phyloP scores from a whole-genome alignment of 1,139 yeast genomes.

The Protomyces arabidopsidicola region DNA sequence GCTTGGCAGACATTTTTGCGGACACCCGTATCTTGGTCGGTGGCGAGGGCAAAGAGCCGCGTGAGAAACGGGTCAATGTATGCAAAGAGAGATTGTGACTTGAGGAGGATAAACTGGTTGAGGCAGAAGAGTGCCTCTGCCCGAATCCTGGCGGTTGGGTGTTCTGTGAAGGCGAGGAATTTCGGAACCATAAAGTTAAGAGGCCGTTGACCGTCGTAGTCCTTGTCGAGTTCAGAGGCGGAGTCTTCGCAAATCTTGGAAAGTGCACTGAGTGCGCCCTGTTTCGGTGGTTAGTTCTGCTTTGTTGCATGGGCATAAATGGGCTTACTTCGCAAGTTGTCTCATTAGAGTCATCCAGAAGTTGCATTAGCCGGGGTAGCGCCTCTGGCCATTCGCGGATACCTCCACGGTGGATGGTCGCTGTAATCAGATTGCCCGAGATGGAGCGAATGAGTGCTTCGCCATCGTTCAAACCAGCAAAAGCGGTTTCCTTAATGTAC shows the following conservation, averaged over 20 bases:
- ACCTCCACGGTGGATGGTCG: constrained; percentile 71
- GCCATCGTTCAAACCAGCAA: constrained; percentile 61
- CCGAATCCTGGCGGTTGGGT: constrained; percentile 50
- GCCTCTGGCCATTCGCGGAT: constrained; percentile 69
- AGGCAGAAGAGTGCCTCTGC: constrained; percentile 66
- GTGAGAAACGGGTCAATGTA: constrained; percentile 62
- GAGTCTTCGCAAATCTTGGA: constrained; percentile 87
- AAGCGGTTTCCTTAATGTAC: constrained; percentile 58
- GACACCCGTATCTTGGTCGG: constrained; percentile 56
- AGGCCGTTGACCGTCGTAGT: constrained; percentile 63
- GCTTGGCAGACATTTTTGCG: constrained; percentile 74
- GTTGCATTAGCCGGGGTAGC: constrained; percentile 59
- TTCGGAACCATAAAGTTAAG: constrained; percentile 62
- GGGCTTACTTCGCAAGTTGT: constrained; percentile 30
- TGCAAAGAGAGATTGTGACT: constrained; percentile 59
- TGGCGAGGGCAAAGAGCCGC: constrained; percentile 57
- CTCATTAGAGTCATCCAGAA: constrained; percentile 38
- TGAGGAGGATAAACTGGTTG: constrained; percentile 68
- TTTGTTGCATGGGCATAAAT: not conserved
- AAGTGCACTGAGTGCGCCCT: constrained; percentile 77
- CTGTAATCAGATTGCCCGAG: constrained; percentile 84
- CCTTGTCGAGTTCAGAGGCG: constrained; percentile 53
- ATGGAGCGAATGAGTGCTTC: constrained; percentile 70
- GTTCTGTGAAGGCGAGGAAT: constrained; percentile 50
- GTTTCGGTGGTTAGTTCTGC: constrained; percentile 46